Evolutionary conservation across 2,329 filamentous ascomycete species (phyloP), one percentile per base, ranked within the genome.

Genomic region (Penicillium nordicum): DNA sequence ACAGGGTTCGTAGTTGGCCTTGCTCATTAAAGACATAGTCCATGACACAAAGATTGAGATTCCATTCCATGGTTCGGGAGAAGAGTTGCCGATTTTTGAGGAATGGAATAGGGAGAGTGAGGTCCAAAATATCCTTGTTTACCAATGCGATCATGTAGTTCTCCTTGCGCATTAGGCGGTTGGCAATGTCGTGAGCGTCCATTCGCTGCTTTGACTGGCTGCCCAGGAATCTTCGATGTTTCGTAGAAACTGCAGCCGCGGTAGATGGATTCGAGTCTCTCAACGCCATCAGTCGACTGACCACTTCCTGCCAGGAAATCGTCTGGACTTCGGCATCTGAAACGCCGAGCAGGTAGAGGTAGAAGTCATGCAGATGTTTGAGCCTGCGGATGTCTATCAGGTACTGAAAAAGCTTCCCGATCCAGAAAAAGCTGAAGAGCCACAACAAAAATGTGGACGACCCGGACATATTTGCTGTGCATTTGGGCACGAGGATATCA

Each of bases 121-220:
- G 79, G 69, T 99, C 88, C 41, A 99, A 76, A 37, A 97, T 85
- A 59, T 97, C 94, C 73, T 99, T 97, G 79, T 99, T 99, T 77
- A 97, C 91, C 67, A 99, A 81, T 5, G 94, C 94, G 67, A 99
- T 97, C 60, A 97, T 84, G 67, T 97, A 99, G 69, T 99, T 99
- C 61, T 97, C 93, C 69, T 90, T 89, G 57, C 94, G 88, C 94
- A 99, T 97, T 44, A 99, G 77, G 32, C 94, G 86, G 69, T 97
- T 99, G 7, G 94, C 94, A 71, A 99, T 97, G 69, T 97, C 94
- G 67, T 97, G 91, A 11, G 94, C 94, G 74, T 97, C 94, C 65
- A 99, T 87, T 60, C 93, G 84, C 75, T 97, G 91, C 72, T 97
- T 96, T 23, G 91, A 95, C 69, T 95, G 91, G 57, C 87, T 92